Conservation (phyloP, 1,284 basidiomycete species). For the Neolentinus lepideus region DNA sequence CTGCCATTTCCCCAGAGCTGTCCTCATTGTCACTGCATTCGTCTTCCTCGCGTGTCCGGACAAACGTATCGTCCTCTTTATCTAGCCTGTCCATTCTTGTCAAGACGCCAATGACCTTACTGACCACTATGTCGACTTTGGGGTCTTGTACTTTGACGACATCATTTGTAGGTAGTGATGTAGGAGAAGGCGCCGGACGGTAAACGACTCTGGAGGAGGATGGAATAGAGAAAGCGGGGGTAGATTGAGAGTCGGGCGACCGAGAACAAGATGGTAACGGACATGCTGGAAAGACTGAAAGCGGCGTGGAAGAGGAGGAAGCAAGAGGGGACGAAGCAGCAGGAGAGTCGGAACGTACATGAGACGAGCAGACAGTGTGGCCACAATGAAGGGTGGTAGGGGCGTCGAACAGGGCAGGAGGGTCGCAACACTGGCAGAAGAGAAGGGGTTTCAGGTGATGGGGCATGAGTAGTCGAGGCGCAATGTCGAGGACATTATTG, state of each 20-base stretch:
- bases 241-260: slow-evolving; percentile 8
- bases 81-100: slow-evolving; percentile 5
- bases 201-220: slow-evolving; percentile 27
- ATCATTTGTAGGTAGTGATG: slow-evolving; percentile 5
- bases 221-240: slow-evolving; percentile 20
- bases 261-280: slow-evolving; percentile 23
- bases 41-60: slow-evolving; percentile 11
- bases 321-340: background rate
- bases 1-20: slow-evolving; percentile 14
- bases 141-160: slow-evolving; percentile 15
- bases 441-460: slow-evolving; percentile 22
- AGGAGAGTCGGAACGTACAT: slow-evolving; percentile 16
- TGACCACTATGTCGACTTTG: slow-evolving; percentile 53
- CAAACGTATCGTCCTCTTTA: slow-evolving; percentile 2
- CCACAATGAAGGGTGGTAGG: slow-evolving; percentile 52
- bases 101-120: slow-evolving; percentile 49
- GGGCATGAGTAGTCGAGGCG: slow-evolving; percentile 3
- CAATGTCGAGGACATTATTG: background rate
- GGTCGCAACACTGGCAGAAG: slow-evolving; percentile 34
- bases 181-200: slow-evolving; percentile 18
- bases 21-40: slow-evolving; percentile 18
- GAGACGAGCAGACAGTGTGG: slow-evolving; percentile 42
- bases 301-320: background rate
- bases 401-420: slow-evolving; percentile 23
- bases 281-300: slow-evolving; percentile 19